Base-by-base conservation (phyloP, 2,329 filamentous ascomycete genomes). In the Penicillium psychrosexuale region DNA sequence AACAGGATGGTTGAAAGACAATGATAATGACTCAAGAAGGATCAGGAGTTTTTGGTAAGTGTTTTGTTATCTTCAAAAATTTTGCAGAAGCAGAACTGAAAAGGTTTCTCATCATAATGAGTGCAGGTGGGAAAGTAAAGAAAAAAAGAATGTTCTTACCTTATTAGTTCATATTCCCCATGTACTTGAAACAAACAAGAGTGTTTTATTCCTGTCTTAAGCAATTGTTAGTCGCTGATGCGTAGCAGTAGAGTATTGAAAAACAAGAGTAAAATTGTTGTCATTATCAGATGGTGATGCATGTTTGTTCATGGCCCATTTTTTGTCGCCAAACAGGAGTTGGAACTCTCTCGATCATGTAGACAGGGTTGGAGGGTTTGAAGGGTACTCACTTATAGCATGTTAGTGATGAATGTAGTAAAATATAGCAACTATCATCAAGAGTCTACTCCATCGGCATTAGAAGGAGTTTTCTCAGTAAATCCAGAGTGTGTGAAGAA, bases 81-180 rank as follows among this genome's bases (percentile, higher is more conserved):
- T 71, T 81, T 82, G 75, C 81, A 82, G 81, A 82, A 84, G 81
- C 81, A 84, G 81, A 84, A 84, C 81, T 84, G 81, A 79, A 75
- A 76, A 78, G 73, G 63, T 77, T 70, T 75, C 72, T 80, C 78
- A 80, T 80, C 78, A 79, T 69, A 58, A 58, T 51, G 66, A 69
- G 51, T 37, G 46, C 9, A 34, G 15, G 31, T 47, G 53, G 46
- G 19, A 30, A 22, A 44, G 40, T 17, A 46, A 50, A 55, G 7
- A 45, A 50, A 39, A 39, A 46, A 49, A 48, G 22, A 33, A n/a
- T 45, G 33, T 15, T 22, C 58, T 57, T 62, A 64, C 59, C 53
- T 58, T 55, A 40, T 33, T 53, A 55, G 30, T 47, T 19, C 30
- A 30, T 24, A 2, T 55, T 55, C 27, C 55, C 46, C 46, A 54